Conservation (phyloP, 192 early-diverging fungal species). For the Backusella psychrophila region DNA sequence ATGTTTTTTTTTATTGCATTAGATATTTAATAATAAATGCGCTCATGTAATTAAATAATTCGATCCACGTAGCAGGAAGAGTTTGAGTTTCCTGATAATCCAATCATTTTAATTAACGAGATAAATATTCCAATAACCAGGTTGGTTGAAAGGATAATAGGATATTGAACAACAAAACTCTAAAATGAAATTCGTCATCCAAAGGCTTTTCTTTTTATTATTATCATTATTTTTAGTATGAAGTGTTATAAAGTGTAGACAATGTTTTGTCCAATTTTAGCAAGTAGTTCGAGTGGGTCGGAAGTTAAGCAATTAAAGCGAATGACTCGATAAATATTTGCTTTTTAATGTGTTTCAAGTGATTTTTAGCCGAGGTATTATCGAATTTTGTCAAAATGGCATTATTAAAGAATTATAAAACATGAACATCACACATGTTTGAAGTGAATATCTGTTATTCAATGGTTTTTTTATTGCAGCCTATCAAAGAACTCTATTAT, state of each 20-base stretch:
- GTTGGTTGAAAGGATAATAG: background rate
- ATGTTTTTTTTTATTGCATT: too few relatives aligned
- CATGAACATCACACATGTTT: background rate
- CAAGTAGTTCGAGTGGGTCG: too few relatives aligned
- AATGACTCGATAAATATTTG: background rate
- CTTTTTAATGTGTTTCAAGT: background rate
- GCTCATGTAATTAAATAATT: background rate
- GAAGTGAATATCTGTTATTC: background rate
- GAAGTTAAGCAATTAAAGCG: background rate
- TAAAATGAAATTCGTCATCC: background rate
- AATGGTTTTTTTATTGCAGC: background rate
- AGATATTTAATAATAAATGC: too few relatives aligned
- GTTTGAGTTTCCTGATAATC: background rate
- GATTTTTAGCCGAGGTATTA: background rate
- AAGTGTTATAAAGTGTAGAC: too few relatives aligned
- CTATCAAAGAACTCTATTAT: too few relatives aligned
- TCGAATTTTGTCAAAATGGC: background rate
- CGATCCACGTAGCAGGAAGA: background rate
- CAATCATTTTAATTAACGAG: background rate
- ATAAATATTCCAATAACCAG: background rate
- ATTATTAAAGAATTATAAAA: background rate
- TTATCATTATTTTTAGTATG: background rate
- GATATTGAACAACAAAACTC: background rate
- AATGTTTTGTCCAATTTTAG: too few relatives aligned
- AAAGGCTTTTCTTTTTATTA: background rate